Evolutionary conservation across 805 yeast genomes (phyloP), one percentile per base, ranked within the genome.

Genomic region (Wickerhamomyces chaumierensis): DNA sequence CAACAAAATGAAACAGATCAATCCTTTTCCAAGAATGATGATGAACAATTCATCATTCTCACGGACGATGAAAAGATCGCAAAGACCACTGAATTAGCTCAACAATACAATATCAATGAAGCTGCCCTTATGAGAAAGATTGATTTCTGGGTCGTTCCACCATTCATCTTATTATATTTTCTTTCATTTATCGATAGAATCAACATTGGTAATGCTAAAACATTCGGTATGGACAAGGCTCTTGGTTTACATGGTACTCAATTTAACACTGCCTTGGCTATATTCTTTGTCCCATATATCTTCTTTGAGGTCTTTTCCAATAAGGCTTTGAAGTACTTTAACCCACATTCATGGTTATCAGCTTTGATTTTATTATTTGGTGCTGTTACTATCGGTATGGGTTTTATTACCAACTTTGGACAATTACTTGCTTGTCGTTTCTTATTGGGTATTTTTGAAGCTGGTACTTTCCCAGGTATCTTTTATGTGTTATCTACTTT

Each of bases 151-250:
- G 77, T 83, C 31, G 78, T 82, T 20, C 86, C 88, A 4, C 77
- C 86, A 15, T 79, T 84, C 46, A 75, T 86, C 52, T 51, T 82
- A 21, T 63, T 84, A 34, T 84, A 84, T 52, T 74, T 84, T 56
- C 67, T 83, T 44, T 78, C 90, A 1, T 84, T 83, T 52, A 61
- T 84, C 52, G 94, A 84, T 56, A 68, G 94, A 56, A 88, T 83
- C 42, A 84, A 84, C 56, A 81, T 84, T 43, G 75, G 88, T 23
- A 83, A 84, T 57, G 94, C 94, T 8, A 75, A 75, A 42, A 70
- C 79, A 39, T 82, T 81, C 52, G 86, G 86, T 13, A 63, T 84
- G 64, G 66, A 66, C 17, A 57, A 50, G 1, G 81, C 76, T 41
- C 57, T 84, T 28, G 49, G 65, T 16, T 62, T 84, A 33, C 55